phyloP scores from a whole-genome alignment of 805 yeast genomes.

The Yarrowia alimentaria region DNA sequence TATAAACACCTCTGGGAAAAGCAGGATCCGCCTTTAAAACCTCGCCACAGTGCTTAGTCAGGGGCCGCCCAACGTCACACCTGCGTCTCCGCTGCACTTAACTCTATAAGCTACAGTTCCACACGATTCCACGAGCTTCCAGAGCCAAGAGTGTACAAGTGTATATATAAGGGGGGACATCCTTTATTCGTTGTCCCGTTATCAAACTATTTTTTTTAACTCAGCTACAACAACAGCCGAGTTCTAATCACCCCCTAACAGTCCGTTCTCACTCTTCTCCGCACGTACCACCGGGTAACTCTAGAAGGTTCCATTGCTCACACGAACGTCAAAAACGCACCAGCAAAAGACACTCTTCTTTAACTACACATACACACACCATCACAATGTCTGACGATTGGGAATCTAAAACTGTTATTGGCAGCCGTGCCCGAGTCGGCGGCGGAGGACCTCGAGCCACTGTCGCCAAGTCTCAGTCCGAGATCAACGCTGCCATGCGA shows the following conservation, averaged over 20 bases:
- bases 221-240: too few relatives aligned
- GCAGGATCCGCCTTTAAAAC: too few relatives aligned
- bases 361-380: conserved; percentile 12
- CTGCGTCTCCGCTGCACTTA: conserved; percentile 8
- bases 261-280: background rate
- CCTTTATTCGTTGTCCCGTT: background rate
- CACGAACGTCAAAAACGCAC: conserved; percentile 18
- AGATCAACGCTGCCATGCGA: conserved; percentile 92
- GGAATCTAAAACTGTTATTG: conserved; percentile 82
- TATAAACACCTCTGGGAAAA: too few relatives aligned
- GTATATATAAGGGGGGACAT: background rate
- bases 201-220: background rate
- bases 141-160: background rate
- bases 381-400: conserved; percentile 56
- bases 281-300: conserved; percentile 9
- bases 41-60: too few relatives aligned
- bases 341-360: conserved; percentile 7
- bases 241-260: too few relatives aligned
- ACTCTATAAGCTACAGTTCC: conserved; percentile 1
- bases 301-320: conserved; percentile 27
- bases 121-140: conserved; percentile 15
- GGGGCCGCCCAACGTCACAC: too few relatives aligned
- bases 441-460: conserved; percentile 82
- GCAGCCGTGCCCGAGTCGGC: conserved; percentile 83
- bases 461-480: conserved; percentile 75